Conservation (phyloP, 345 rosid species). For the Eucalyptus albens region DNA sequence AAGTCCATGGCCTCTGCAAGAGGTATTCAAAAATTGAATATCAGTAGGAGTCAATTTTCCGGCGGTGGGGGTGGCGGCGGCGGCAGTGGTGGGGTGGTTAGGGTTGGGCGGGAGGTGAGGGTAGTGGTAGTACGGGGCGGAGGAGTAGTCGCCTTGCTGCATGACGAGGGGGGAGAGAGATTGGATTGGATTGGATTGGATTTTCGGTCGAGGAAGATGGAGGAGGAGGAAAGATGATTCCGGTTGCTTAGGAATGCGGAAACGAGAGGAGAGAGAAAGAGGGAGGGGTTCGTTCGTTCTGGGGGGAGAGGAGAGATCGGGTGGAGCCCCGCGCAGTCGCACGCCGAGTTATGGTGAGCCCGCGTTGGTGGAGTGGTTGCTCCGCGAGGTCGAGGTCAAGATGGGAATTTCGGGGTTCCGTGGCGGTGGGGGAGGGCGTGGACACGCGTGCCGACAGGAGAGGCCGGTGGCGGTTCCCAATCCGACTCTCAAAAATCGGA, state of each 20-base stretch:
- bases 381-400: not conserved
- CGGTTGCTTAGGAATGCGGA: not conserved
- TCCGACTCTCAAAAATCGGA: too few species aligned
- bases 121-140: constrained; percentile 36
- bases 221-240: not conserved
- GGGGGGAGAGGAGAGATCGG: not conserved
- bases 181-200: not conserved
- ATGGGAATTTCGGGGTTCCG: not conserved
- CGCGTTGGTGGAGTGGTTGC: not conserved
- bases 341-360: not conserved
- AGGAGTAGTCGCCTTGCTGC: constrained; percentile 77
- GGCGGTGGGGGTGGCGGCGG: constrained; percentile 1
- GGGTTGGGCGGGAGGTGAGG: constrained; percentile 30
- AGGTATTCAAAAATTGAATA: not conserved
- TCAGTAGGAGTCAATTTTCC: not conserved
- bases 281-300: not conserved
- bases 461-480: not conserved
- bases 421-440: not conserved
- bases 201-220: not conserved
- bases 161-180: not conserved
- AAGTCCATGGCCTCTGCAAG: constrained; percentile 85
- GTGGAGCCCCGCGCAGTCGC: not conserved
- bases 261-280: not conserved
- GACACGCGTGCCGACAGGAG: not conserved
- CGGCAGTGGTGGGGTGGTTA: not conserved